Evolutionary conservation across 2,329 filamentous ascomycete species (phyloP).

Genomic region (Alternaria sp.): DNA sequence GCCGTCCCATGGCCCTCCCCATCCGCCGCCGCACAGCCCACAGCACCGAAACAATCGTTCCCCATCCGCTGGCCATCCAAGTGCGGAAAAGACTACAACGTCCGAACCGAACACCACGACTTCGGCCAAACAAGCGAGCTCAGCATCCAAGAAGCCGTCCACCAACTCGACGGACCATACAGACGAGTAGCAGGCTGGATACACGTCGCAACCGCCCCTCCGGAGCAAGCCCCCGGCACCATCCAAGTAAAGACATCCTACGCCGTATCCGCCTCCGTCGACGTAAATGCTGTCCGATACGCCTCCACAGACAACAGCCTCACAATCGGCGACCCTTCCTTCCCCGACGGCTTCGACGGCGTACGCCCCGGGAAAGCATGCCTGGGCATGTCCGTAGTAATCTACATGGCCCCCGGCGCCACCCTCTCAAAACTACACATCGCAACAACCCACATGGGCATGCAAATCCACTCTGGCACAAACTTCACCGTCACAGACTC

Average conservation of each 20-base stretch:
- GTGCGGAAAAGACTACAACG: slow-evolving; percentile 44
- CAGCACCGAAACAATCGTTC: slow-evolving; percentile 24
- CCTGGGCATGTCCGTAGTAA: slow-evolving; percentile 45
- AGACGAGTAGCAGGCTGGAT: slow-evolving; percentile 49
- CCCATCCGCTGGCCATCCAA: slow-evolving; percentile 46
- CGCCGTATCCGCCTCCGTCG: slow-evolving; percentile 44
- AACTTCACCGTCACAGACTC: slow-evolving; percentile 41
- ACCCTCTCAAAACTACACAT: slow-evolving; percentile 45
- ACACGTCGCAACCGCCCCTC: slow-evolving; percentile 43
- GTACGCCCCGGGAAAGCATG: slow-evolving; percentile 37
- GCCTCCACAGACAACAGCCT: slow-evolving; percentile 27
- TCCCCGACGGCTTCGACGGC: slow-evolving; percentile 33
- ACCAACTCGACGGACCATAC: slow-evolving; percentile 39
- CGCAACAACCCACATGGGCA: slow-evolving; percentile 45
- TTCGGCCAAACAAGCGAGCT: slow-evolving; percentile 33
- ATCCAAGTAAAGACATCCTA: slow-evolving; percentile 47
- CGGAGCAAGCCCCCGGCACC: slow-evolving; percentile 43
- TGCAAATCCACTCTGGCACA: slow-evolving; percentile 44
- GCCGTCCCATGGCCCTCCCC: slow-evolving; percentile 23
- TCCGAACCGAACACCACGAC: slow-evolving; percentile 37
- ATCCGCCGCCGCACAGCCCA: slow-evolving; percentile 12
- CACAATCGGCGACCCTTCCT: slow-evolving; percentile 34
- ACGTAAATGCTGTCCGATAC: slow-evolving; percentile 40
- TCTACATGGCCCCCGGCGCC: slow-evolving; percentile 46
- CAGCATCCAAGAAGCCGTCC: slow-evolving; percentile 37